Conservation (phyloP, 345 rosid genomes). For the Gossypium ekmanianum region DNA sequence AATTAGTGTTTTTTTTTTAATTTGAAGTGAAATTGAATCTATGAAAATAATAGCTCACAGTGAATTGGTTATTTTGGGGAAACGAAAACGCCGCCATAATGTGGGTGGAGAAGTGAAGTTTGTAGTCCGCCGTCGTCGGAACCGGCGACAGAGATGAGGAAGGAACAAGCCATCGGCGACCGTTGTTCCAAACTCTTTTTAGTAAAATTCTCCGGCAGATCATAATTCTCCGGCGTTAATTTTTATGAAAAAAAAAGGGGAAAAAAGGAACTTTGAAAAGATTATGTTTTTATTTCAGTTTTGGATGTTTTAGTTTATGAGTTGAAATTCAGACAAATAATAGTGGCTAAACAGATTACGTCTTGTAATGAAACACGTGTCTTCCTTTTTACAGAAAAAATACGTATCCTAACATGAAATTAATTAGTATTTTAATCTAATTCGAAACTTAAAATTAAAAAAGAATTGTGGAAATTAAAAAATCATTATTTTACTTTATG, state of each 20-base stretch:
- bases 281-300: not conserved
- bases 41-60: constrained; percentile 32
- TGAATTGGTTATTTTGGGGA: not conserved
- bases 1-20: not conserved
- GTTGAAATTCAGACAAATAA: not conserved
- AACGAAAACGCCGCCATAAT: constrained; percentile 14
- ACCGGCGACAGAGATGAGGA: constrained; percentile 1
- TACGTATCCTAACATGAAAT: not conserved
- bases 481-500: too few relatives aligned
- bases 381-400: too few relatives aligned
- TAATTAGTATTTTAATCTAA: too few relatives aligned
- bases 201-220: not conserved
- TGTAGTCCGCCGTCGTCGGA: not conserved
- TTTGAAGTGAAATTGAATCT: not conserved
- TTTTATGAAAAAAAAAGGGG: not conserved
- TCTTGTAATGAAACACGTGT: not conserved
- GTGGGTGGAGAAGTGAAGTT: constrained; percentile 8
- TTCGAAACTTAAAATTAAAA: too few relatives aligned
- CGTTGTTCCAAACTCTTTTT: constrained; percentile 12
- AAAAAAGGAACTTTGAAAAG: not conserved
- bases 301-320: not conserved
- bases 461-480: too few relatives aligned
- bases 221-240: not conserved
- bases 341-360: not conserved
- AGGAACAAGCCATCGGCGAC: constrained; percentile 17